Conservation (phyloP, 2,329 filamentous ascomycete genomes). For the Bipolaris victoriae region DNA sequence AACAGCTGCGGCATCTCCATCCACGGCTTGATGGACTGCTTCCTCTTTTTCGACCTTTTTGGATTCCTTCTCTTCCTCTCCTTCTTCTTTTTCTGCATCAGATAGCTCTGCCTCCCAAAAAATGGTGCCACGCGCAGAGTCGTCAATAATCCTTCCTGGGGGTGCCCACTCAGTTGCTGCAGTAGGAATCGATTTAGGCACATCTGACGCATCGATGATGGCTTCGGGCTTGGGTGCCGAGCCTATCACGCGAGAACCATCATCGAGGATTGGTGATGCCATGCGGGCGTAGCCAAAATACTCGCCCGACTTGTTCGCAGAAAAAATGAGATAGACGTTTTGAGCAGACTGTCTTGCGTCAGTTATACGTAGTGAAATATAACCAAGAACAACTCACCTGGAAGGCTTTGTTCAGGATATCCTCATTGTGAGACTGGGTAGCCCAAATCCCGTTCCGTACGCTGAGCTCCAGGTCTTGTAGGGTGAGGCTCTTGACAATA, state of each 20-base stretch:
- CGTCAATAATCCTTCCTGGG: constrained; percentile 86
- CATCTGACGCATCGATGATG: constrained; percentile 62
- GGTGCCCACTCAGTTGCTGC: constrained; percentile 79
- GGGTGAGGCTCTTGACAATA: constrained; percentile 88
- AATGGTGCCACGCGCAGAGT: constrained; percentile 90
- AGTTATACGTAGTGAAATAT: constrained; percentile 7
- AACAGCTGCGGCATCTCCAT: constrained; percentile 48
- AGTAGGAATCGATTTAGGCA: constrained; percentile 80
- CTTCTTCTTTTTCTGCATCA: constrained; percentile 57
- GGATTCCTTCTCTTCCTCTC: constrained; percentile 53
- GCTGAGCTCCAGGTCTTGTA: constrained; percentile 88
- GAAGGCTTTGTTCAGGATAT: constrained; percentile 80
- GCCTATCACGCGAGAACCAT: constrained; percentile 56
- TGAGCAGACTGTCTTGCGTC: constrained; percentile 67
- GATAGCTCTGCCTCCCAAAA: constrained; percentile 88
- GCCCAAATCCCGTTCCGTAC: constrained; percentile 91
- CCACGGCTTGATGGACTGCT: constrained; percentile 24
- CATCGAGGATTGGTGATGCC: constrained; percentile 80
- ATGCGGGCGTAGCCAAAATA: constrained; percentile 96
- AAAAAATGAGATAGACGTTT: constrained; percentile 91
- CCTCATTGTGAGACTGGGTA: constrained; percentile 92
- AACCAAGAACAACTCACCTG: constrained; percentile 60
- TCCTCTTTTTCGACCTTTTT: constrained; percentile 49
- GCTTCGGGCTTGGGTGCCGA: constrained; percentile 69
- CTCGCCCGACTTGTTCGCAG: constrained; percentile 95